Evolutionary conservation across 805 yeast species (phyloP).

Genomic region (Metschnikowia peoriensis): DNA sequence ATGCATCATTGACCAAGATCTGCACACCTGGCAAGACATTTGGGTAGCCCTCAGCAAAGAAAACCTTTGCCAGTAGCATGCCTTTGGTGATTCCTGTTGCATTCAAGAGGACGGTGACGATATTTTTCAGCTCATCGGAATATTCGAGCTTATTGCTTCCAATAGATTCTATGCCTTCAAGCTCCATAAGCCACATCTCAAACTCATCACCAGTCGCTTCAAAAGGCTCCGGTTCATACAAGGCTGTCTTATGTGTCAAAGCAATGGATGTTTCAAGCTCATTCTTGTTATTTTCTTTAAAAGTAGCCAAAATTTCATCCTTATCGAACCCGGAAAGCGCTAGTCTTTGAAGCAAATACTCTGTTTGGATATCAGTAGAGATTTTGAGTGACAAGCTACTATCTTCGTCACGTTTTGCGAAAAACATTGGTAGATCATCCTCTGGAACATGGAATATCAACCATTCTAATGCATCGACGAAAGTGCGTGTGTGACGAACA

Average conservation of each 20-base stretch:
- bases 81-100: constrained; percentile 8
- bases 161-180: constrained; percentile 62
- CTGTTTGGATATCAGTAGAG: constrained; percentile 52
- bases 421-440: constrained; percentile 78
- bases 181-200: constrained; percentile 71
- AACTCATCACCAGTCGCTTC: constrained; percentile 25
- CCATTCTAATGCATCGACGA: constrained; percentile 66
- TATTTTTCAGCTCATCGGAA: constrained; percentile 22
- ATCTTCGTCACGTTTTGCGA: constrained; percentile 56
- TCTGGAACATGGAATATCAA: constrained; percentile 87
- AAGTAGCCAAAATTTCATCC: constrained; percentile 54
- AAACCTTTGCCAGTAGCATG: constrained; percentile 23
- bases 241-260: constrained; percentile 37
- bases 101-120: constrained; percentile 13
- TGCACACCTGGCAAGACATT: constrained; percentile 67
- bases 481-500: constrained; percentile 49
- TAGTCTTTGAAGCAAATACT: constrained; percentile 57
- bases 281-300: constrained; percentile 41
- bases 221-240: constrained; percentile 4
- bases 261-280: constrained; percentile 52
- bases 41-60: constrained; percentile 53
- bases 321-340: constrained; percentile 67
- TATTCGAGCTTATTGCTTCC: constrained; percentile 45
- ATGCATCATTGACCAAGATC: constrained; percentile 34
- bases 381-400: constrained; percentile 56